Evolutionary conservation across 345 rosid genomes (phyloP).

Genomic region (Iberis pinnata): DNA sequence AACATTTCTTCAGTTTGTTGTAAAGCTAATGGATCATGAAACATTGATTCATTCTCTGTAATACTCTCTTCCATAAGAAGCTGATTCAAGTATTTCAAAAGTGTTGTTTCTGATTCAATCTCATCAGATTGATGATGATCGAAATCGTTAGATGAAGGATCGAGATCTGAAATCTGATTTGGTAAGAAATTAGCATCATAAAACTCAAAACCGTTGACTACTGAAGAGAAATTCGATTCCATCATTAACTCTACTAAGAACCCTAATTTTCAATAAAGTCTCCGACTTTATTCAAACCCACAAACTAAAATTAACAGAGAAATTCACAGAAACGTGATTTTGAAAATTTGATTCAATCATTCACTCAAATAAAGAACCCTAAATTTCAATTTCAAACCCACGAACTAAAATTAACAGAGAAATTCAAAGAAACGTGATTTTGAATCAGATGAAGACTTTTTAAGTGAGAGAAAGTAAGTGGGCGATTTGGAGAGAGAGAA

Average conservation of each 20-base stretch:
- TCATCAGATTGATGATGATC: conserved; percentile 27
- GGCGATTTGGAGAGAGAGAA: too few relatives aligned
- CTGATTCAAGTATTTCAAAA: conserved; percentile 53
- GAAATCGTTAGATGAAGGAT: conserved; percentile 26
- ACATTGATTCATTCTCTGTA: conserved; percentile 43
- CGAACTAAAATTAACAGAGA: not conserved
- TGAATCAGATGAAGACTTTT: too few relatives aligned
- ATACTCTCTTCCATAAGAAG: conserved; percentile 70
- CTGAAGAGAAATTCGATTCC: conserved; percentile 17
- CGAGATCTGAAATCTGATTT: conserved; percentile 22
- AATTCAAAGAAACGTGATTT: too few relatives aligned
- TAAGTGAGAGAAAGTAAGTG: too few relatives aligned
- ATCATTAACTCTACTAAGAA: conserved; percentile 1
- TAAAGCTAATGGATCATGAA: conserved; percentile 48
- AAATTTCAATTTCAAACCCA: too few relatives aligned
- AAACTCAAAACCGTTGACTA: conserved; percentile 30
- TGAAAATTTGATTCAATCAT: conserved; percentile 24
- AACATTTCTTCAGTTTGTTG: conserved; percentile 59
- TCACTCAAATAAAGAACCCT: not conserved
- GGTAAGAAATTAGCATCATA: conserved; percentile 29
- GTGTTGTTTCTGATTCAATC: conserved; percentile 41
- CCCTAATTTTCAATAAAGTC: too few relatives aligned
- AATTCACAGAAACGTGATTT: too few relatives aligned
- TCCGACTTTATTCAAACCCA: too few relatives aligned
- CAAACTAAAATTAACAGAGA: not conserved